Evolutionary conservation across 208 protist species (phyloP).

Genomic region (Phytomonas sp.): DNA sequence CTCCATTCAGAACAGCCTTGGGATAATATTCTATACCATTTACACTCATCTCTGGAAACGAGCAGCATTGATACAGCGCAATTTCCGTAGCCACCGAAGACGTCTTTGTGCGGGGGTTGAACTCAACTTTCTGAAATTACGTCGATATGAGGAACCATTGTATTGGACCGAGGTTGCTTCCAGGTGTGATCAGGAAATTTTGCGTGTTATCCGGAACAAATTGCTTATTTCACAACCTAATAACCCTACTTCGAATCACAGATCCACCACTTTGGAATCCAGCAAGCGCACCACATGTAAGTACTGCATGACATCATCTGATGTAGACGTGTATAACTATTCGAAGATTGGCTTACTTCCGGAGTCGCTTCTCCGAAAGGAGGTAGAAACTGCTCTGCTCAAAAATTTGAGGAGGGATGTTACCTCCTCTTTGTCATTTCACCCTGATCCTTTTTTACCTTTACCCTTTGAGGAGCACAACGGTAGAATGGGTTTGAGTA

Average conservation of each 20-base stretch:
- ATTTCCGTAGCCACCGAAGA: conserved; percentile 24
- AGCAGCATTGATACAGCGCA: conserved; percentile 38
- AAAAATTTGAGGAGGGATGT: conserved; percentile 5
- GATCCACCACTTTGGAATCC: background rate
- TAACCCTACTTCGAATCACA: background rate
- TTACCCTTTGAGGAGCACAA: background rate
- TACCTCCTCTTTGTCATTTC: background rate
- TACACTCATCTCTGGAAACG: background rate
- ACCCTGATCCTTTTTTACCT: background rate
- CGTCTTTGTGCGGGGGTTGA: conserved; percentile 37
- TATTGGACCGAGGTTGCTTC: conserved; percentile 44
- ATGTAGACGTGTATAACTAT: conserved; percentile 48
- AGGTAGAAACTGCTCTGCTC: conserved; percentile 28
- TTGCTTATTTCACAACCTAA: background rate
- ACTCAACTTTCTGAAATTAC: conserved; percentile 50
- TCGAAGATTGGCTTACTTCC: conserved; percentile 40
- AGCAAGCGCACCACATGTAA: background rate
- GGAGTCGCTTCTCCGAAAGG: conserved; percentile 35
- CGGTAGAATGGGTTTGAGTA: background rate
- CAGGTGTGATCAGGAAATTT: conserved; percentile 26
- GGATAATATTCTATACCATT: background rate
- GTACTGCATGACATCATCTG: conserved; percentile 8
- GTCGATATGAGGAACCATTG: conserved; percentile 26
- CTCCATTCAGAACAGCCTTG: background rate
- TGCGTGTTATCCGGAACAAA: background rate